Base-by-base conservation (phyloP, 1,284 basidiomycete genomes). In the Phlebopus sp. region DNA sequence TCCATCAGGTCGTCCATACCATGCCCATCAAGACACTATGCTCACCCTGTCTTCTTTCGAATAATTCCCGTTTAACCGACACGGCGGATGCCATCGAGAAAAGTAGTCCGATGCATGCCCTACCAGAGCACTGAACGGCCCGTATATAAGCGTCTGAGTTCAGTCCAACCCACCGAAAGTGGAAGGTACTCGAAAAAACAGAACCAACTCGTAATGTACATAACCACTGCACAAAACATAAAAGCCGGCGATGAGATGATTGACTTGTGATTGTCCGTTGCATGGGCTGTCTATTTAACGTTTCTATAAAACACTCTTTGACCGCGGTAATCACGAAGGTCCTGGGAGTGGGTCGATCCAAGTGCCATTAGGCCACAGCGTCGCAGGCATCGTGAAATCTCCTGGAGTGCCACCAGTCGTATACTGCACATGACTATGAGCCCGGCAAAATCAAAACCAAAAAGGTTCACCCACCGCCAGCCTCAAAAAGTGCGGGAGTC, bases 331-430 rank as follows among this genome's bases (percentile, higher is more conserved):
- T 66, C 63, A 85, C 31, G 86, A 83, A 40, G 85, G 74, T 17
- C 90, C 90, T 11, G 80, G 73, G 21, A 73, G 64, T 21, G 90
- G 82, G 60, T 88, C 77, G 13, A 83, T 73, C 86, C 88, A 93
- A 8, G 88, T 90, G 32, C 87, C 87, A 62, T 93, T 93, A 1
- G 82, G 78, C 76, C 78, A 90, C 19, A 90, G 70, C 5, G 77
- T 83, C 6, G 87, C 91, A 2, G 90, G 77, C 70, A 79, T 85
- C 0, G 92, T 92, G 58, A 89, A 96, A 66, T 93, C 92, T 13
- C 88, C 90, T 10, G 78, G 70, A 6, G 60, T 64, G 1, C 76
- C 81, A 5, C 67, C 60, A 17, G 62, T 74, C 41, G 76, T 78
- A 48, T 78, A 81, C 87, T 91, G 58, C 40, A 30, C 15, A 47